phyloP scores from a whole-genome alignment of 331 rosid genomes.

The Stylosanthes scabra region DNA sequence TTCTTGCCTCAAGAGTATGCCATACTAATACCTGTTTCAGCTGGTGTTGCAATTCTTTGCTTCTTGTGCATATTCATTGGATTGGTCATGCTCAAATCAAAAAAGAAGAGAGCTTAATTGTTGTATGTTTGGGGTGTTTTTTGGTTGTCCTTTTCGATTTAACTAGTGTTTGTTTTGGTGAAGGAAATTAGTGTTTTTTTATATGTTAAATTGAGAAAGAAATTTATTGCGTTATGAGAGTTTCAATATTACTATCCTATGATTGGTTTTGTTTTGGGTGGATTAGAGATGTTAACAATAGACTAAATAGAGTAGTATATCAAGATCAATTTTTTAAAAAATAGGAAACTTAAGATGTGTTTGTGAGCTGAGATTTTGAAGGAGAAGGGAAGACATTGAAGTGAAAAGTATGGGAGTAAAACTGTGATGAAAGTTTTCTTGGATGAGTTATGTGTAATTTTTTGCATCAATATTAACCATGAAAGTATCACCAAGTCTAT shows the following conservation, averaged over 20 bases:
- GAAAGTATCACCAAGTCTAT: neutral
- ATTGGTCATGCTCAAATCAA: slow-evolving; percentile 90
- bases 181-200: neutral
- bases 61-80: slow-evolving; percentile 79
- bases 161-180: neutral
- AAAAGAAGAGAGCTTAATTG: slow-evolving; percentile 80
- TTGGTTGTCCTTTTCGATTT: neutral
- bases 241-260: neutral
- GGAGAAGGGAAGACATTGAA: too few relatives aligned
- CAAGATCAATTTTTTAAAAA: neutral
- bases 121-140: neutral
- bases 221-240: neutral
- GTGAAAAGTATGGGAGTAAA: too few relatives aligned
- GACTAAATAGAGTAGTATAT: neutral
- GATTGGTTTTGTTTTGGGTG: neutral
- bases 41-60: slow-evolving; percentile 75
- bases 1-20: slow-evolving; percentile 95
- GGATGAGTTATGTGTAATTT: too few relatives aligned
- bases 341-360: too few relatives aligned
- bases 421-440: too few relatives aligned
- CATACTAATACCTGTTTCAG: slow-evolving; percentile 77
- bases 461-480: neutral
- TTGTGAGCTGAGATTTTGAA: too few relatives aligned
- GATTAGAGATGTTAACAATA: neutral
- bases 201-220: neutral